phyloP scores from a whole-genome alignment of 176 grass and related monocot species.

The Musa acuminata region DNA sequence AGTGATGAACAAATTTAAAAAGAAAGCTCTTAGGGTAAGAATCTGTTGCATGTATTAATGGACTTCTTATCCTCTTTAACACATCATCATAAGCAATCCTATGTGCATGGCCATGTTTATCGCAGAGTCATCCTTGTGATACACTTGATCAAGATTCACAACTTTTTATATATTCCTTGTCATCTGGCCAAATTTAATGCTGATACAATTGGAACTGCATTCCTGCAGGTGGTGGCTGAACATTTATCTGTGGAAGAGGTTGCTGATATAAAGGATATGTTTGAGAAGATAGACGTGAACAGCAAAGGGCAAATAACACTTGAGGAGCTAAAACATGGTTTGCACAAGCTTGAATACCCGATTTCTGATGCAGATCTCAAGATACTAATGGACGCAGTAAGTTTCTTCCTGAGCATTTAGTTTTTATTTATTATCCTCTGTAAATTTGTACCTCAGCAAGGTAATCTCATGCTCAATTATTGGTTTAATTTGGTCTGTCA shows the following conservation, averaged over 20 bases:
- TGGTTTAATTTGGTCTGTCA: not conserved
- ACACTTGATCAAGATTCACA: not conserved
- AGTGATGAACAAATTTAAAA: constrained; percentile 23
- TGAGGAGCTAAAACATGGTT: constrained; percentile 10
- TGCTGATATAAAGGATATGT: constrained; percentile 12
- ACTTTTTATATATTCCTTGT: not conserved
- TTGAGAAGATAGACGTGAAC: constrained; percentile 5
- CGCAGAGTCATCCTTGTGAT: not conserved
- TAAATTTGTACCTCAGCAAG: not conserved
- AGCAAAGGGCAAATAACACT: constrained; percentile 3
- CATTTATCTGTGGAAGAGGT: constrained; percentile 20
- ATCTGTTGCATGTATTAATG: not conserved
- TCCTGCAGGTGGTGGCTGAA: constrained; percentile 15
- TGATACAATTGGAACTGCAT: not conserved
- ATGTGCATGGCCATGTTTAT: not conserved
- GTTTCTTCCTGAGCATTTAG: not conserved
- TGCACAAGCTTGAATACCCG: constrained; percentile 15
- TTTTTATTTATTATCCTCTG: not conserved
- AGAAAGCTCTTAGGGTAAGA: constrained; percentile 13
- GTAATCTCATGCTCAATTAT: not conserved
- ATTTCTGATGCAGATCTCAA: constrained; percentile 12
- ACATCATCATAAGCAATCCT: not conserved
- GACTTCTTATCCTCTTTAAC: not conserved
- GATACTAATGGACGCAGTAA: constrained; percentile 21
- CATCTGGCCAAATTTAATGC: no score